Evolutionary conservation across 2,329 filamentous ascomycete species (phyloP), one percentile per base, ranked within the genome.

Genomic region (Ustulina deusta): DNA sequence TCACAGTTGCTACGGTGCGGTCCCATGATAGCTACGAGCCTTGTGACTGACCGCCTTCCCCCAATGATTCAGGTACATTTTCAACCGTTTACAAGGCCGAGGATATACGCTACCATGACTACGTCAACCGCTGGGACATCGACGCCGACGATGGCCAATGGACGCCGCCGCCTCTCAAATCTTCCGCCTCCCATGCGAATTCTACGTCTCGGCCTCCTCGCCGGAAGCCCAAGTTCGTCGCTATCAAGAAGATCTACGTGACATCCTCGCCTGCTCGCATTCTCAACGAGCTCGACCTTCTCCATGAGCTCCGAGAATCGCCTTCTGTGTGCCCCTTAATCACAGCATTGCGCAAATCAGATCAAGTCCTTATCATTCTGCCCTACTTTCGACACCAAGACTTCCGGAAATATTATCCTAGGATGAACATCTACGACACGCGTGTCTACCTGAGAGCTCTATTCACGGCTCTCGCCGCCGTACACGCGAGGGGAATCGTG

Each of bases 81-180:
- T 98, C 96, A 0, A 98, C 96, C 1, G 96, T 99, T 13, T 99
- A 99, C 86, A 99, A 99, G 80, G 96, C 97, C 22, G 94, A 98
- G 80, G 96, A 99, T 78, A 82, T 98, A 29, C 85, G 91, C 63
- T 97, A 97, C 78, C 88, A 96, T 71, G 84, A 87, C 66, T 97
- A 93, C 80, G 84, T 92, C 70, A 97, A 97, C 77, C 87, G 90
- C 71, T 98, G 95, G 94, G 94, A 98, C 76, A 79, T 91, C 44
- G 90, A 90, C 65, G 85, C 87, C 70, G 79, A 86, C 71, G 89
- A 90, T 48, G 86, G 89, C 63, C 83, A 86, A 55, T 94, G 90
- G 88, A 84, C 85, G 22, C 87, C 89, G n/a, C 91, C 90, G n/a
- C 88, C 90, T 0, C 77, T 89, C 11, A 91, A 89, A 77, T 76